Evolutionary conservation across 257 asterid genomes (phyloP), one percentile per base, ranked within the genome.

Genomic region (Gynochthodes officinalis): DNA sequence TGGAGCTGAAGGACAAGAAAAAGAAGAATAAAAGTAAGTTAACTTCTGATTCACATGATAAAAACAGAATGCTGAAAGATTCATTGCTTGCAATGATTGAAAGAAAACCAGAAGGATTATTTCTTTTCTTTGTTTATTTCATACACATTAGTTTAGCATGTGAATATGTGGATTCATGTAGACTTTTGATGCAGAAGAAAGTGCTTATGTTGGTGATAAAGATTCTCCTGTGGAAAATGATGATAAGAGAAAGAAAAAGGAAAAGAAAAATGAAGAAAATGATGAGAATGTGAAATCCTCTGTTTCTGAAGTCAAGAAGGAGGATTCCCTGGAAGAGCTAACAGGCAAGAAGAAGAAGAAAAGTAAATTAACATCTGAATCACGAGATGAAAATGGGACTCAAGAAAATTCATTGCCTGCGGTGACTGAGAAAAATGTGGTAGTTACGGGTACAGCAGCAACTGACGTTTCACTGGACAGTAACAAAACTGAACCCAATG

Each of bases 271-370:
- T 59, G 65, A 30, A 57, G 63, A 27, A 28, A 59, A 61, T 32
- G 25, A 61, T 16, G 19, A 32, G 13, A 5, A 61, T 61, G 27
- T 9, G 6, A n/a, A 33, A 19, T 6, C 5, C 50, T 46, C 50
- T 11, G 50, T 46, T 46, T 13, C 50, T 15, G 50, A 75, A 69
- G 76, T 71, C 76, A 84, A 79, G 79, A 77, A 77, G 70, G 69
- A 67, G 59, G 73, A 76, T 57, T 76, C 81, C 13, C 65, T 48
- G 71, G 80, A 72, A 77, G 79, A 83, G 67, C 71, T 67, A 53
- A 80, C 75, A 67, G 85, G 75, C 59, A 48, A 67, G 60, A 67
- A 82, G 79, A 83, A 86, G 74, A 85, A 83, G 81, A 79, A 85
- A 76, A 79, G 62, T 37, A 80, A 79, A 73, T 60, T 48, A 65